Percentiles rank a stretch among this genome's conserved stretches.
These are phyloP conservation scores for Fusarium sp. DNA, from an alignment of 2,329 filamentous ascomycete species.

Conservation along the genomic window DNA sequence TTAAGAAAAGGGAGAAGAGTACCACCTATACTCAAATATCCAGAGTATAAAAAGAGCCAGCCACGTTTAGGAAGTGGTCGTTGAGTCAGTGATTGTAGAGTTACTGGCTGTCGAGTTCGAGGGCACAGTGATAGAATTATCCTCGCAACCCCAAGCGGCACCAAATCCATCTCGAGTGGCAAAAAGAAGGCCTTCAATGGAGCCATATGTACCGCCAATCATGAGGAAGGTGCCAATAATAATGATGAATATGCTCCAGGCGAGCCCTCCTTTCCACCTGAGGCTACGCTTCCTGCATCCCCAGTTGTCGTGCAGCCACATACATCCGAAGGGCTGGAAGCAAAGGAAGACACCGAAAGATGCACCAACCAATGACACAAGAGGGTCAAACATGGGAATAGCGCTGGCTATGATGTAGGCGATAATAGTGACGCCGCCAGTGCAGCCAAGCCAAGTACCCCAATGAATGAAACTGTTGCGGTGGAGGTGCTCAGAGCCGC, in stretches of 20 bases:
- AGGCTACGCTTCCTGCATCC: not conserved
- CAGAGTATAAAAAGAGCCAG: not conserved
- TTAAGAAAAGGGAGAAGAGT: not conserved
- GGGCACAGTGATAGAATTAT: conserved; percentile 14
- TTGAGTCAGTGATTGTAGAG: not conserved
- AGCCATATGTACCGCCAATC: conserved; percentile 26
- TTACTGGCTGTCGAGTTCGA: not conserved
- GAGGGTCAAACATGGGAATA: conserved; percentile 26
- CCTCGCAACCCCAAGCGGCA: conserved; percentile 9
- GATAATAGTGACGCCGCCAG: conserved; percentile 2
- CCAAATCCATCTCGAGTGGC: not conserved
- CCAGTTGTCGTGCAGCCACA: conserved; percentile 35
- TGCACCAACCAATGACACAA: conserved; percentile 27
- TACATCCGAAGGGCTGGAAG: conserved; percentile 32
- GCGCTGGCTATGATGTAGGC: conserved; percentile 34
- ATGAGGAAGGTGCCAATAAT: conserved; percentile 21
- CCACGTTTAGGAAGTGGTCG: not conserved
- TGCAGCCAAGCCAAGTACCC: conserved; percentile 42
- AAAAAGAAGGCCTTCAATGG: conserved; percentile 4
- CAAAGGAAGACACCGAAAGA: conserved; percentile 31
- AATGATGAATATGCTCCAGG: conserved; percentile 20
- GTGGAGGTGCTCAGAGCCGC: conserved; percentile 44
- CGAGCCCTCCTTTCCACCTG: conserved; percentile 6
- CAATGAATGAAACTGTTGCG: conserved; percentile 43
- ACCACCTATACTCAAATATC: not conserved